Base-by-base conservation (phyloP, 2,329 filamentous ascomycete species). In the Beauveria caledonica region DNA sequence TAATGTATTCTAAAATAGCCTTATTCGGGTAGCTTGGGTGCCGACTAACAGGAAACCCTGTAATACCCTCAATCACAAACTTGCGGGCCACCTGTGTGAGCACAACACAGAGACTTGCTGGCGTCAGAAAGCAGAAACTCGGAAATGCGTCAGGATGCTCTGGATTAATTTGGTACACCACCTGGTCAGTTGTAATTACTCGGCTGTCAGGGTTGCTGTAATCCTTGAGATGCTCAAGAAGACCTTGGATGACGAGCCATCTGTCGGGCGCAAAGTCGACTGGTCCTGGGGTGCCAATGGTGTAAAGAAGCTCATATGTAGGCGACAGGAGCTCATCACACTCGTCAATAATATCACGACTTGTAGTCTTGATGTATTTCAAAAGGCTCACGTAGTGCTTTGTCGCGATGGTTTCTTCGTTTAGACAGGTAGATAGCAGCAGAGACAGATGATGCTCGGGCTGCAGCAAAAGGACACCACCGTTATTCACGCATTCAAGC, bases 361-460 rank as follows among this genome's bases (percentile, higher is more conserved):
- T 74, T 2, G 69, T 62, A 0, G 54, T 15, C 33, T 80, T 69
- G 1, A 86, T 72, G 63, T 77, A 80, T 0, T 70, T 25, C n/a
- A 83, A 78, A 0, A 70, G 76, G 0, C 67, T 19, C 0, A 80
- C 62, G 15, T 84, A 66, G 1, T 62, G 50, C 1, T 62, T 51
- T 0, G 77, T 77, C 3, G 75, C 55, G 0, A 11, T 21, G 0
- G 49, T 21, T 0, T 66, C 25, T 1, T 73, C 65, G 0, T 65
- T 65, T 1, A 80, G 65, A 0, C 76, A 65, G 0, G 81, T 81
- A 75, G 86, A 83, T 0, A 89, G 73, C 63, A 86, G 78, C 52
- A 88, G 82, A 0, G 86, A 89, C 0, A 89, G 68, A 0, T 87
- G 67, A 60, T 88, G 81, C 64, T 88, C 85, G 0, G 86, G 86